Evolutionary conservation across 1,284 basidiomycete genomes (phyloP), one percentile per base, ranked within the genome.

Genomic region (Calocybe gambosa): DNA sequence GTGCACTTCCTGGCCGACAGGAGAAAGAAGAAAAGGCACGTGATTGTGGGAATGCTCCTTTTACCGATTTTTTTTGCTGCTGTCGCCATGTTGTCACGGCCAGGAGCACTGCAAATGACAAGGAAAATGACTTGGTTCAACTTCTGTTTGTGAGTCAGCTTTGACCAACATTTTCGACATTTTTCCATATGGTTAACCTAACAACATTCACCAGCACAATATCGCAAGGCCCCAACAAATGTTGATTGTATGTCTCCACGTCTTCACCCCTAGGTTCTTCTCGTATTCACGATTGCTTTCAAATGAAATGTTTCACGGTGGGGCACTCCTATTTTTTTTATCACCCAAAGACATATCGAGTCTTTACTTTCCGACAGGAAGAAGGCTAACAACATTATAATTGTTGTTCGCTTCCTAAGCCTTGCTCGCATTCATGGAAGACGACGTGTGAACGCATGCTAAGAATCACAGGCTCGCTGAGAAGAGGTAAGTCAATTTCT

Each of bases 71-170:
- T 9, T 47, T 8, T 23, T 43, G 35, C 25, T 34, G 6, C 29
- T n/a, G 6, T n/a, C 13, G 25, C 42, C 19, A 20, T 39, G 33
- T 50, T 15, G 40, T 50, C 44, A 49, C 44, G 46, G 44, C 10
- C 18, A 47, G 33, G 29, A 4, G 25, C 49, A 46, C 43, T 43
- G 43, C 45, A 46, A 34, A 41, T 48, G 47, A 48, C 31, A 34
- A 34, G 31, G 8, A 6, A 16, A 34, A 34, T 34, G 31, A 13
- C 31, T 34, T 16, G n/a, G n/a, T n/a, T n/a, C n/a, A n/a, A n/a
- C n/a, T n/a, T n/a, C n/a, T n/a, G n/a, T n/a, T n/a, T n/a, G n/a
- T n/a, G n/a, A 8, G 3, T 34, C n/a, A 3, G 3, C 1, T 8
- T 34, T 8, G n/a, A 8, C 2, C 31, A 8, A 34, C 4, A 34